These are phyloP conservation scores for Strobilomyces echinocephalus DNA, from an alignment of 768 basidiomycete species.

Conservation along the genomic window DNA sequence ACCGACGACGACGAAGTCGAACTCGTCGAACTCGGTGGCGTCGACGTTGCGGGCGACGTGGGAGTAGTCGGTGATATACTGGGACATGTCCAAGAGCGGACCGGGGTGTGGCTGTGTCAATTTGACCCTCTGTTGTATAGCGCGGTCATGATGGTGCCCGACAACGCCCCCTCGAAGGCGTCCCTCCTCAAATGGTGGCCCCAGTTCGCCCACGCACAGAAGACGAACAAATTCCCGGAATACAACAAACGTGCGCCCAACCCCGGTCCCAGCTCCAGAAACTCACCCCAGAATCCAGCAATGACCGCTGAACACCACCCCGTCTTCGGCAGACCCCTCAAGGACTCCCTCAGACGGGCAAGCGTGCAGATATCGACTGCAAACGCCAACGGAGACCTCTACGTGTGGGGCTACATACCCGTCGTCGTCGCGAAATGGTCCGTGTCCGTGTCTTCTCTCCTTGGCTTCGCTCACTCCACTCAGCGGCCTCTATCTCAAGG, in stretches of 20 bases:
- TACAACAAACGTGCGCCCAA: constrained; percentile 36
- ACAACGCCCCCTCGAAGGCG: constrained; percentile 42
- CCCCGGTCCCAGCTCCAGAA: neutral
- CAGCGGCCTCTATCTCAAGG: constrained; percentile 92
- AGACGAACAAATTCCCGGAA: constrained; percentile 52
- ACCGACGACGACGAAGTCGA: constrained; percentile 51
- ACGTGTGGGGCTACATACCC: constrained; percentile 92
- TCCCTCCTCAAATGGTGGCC: constrained; percentile 81
- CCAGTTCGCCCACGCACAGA: constrained; percentile 64
- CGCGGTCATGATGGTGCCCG: constrained; percentile 25
- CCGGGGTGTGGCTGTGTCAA: constrained; percentile 18
- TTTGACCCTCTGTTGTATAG: neutral
- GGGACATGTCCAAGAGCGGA: neutral
- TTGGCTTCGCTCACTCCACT: constrained; percentile 4
- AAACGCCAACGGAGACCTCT: constrained; percentile 73
- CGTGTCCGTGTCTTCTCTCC: constrained; percentile 22
- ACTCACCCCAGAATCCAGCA: constrained; percentile 7
- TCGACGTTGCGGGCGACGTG: constrained; percentile 5
- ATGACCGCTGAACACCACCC: constrained; percentile 38
- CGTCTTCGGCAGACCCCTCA: constrained; percentile 84
- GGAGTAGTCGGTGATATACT: neutral
- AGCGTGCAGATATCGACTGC: constrained; percentile 93
- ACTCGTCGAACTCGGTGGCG: constrained; percentile 26
- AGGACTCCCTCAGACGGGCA: constrained; percentile 79
- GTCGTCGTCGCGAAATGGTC: constrained; percentile 98